Base-by-base conservation (phyloP, 352 stramenopile species). In the Globisporangium cystogenes region DNA sequence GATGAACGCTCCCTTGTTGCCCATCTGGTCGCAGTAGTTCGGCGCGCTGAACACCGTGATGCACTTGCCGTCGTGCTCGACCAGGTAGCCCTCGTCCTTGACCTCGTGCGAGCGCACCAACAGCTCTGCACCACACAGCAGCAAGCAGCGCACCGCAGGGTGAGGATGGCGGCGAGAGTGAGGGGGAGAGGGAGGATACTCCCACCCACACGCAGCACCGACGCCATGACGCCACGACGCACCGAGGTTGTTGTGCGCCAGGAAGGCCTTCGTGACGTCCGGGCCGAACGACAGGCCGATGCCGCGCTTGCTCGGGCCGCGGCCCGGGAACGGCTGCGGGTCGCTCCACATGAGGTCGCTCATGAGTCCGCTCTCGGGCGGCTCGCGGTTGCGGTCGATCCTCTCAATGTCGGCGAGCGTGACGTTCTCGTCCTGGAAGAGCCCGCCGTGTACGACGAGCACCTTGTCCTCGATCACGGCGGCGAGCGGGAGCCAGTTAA, bases 1-100 rank as follows among this genome's bases (percentile, higher is more conserved):
- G 68, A 99, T 99, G 67, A 99, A 98, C 12, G 96, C 97, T 46
- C 96, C 97, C 74, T 99, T 99, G 73, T 99, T 99, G 46, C 96
- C 97, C 96, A 99, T 99, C 55, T 97, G 88, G 60, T 98, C 94
- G 70, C 97, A 99, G 72, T 99, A 99, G 69, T 99, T 99, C 12
- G 97, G 96, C 39, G 97, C 97, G 27, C 83, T 98, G 66, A 99
- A 99, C 29, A 99, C 94, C 10, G 97, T 99, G 63, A 99, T 99
- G 57, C 96, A 99, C 67, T 99, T 98, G 50, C 97, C 97, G 47
- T 98, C 96, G 76, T 99, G 97, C 75, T 99, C 97, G 18, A 99
- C 93, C 51, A 99, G 74, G 71, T 99, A 99, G 23, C 97, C 97
- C 64, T 99, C 96, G 67, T 99, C 96, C 66, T 98, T 98, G 44